Evolutionary conservation across 495 filamentous ascomycete genomes (phyloP), one percentile per base, ranked within the genome.

Genomic region (Lophium mytilinum): DNA sequence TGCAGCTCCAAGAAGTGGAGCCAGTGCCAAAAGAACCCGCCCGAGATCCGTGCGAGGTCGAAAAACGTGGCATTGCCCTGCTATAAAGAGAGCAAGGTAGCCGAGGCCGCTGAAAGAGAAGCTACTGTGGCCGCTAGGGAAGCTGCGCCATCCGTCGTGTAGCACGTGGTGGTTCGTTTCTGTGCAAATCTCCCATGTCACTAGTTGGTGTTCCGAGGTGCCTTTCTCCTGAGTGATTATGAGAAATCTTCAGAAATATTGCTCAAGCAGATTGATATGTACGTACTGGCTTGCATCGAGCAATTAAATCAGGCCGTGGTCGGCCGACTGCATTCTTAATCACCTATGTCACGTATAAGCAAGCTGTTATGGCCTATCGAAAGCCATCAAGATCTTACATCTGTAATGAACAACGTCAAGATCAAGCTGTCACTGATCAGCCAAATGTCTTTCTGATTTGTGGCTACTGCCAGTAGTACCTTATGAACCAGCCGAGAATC

Each of bases 81-180:
- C 81, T 18, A 92, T 68, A 68, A 90, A 96, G 65, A 95, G 72
- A 1, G 83, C 79, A 21, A 96, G 64, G 66, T 89, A 96, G 0
- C 92, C 92, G 17, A 97, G 72, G 0, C 92, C 92, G 55, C 78
- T 80, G 63, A 96, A 97, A 0, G 89, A 80, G 60, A 95, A 93
- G 65, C 83, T 87, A 52, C 82, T 86, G 67, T 97, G 92, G 3
- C 92, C 92, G 52, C 84, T 89, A 3, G 92, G 92, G 59, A 96
- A 97, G 48, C 86, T 90, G 40, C 91, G 82, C 86, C 89, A 97
- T 8, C 92, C 92, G 68, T 97, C 92, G 59, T 96, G 88, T 3
- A 97, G 75, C 3, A 78, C 81, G 63, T 92, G 89, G 57, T 85
- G 80, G 60, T 85, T 73, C 0, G 80, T 77, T 68, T 95, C 80